phyloP scores from a whole-genome alignment of 1,284 basidiomycete species.

The Melampsora larici-populina region DNA sequence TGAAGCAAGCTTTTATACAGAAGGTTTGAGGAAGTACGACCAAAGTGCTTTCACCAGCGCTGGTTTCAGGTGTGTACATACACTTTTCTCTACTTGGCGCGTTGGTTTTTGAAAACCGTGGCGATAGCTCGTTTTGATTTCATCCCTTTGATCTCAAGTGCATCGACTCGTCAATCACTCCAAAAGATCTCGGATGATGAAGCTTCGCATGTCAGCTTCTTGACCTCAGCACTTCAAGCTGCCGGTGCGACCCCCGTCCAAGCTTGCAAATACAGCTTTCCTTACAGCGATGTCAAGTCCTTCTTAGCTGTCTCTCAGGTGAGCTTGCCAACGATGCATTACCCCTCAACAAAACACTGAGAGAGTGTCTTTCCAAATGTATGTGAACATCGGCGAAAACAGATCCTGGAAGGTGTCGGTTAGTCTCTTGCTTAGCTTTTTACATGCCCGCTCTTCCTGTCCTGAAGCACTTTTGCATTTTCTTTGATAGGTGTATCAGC shows the following conservation, averaged over 20 bases:
- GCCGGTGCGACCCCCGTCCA: conserved; percentile 59
- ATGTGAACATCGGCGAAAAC: not conserved
- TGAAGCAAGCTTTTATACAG: conserved; percentile 63
- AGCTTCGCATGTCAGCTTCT: conserved; percentile 59
- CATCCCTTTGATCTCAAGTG: not conserved
- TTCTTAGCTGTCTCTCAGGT: conserved; percentile 62
- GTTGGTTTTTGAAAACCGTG: too few species aligned
- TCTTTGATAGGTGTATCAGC: conserved; percentile 45
- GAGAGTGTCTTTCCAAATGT: too few species aligned
- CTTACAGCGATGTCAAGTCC: conserved; percentile 58
- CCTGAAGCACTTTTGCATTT: not conserved
- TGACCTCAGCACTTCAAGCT: conserved; percentile 57
- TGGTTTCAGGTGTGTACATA: conserved; percentile 55
- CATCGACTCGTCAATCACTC: conserved; percentile 5
- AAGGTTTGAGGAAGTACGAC: conserved; percentile 44
- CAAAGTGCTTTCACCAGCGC: conserved; percentile 60
- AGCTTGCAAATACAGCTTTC: conserved; percentile 60
- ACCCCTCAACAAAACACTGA: too few species aligned
- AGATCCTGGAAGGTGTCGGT: conserved; percentile 47
- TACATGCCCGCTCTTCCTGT: too few species aligned
- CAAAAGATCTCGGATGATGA: conserved; percentile 64
- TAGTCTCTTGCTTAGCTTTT: conserved; percentile 38
- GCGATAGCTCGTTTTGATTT: not conserved
- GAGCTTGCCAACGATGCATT: conserved; percentile 49
- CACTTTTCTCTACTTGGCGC: too few species aligned